A percentile compares a stretch with the other conserved stretches of the same genome.
Evolutionary conservation across 1,284 basidiomycete genomes (phyloP).

Genomic region (Irpex sp.): DNA sequence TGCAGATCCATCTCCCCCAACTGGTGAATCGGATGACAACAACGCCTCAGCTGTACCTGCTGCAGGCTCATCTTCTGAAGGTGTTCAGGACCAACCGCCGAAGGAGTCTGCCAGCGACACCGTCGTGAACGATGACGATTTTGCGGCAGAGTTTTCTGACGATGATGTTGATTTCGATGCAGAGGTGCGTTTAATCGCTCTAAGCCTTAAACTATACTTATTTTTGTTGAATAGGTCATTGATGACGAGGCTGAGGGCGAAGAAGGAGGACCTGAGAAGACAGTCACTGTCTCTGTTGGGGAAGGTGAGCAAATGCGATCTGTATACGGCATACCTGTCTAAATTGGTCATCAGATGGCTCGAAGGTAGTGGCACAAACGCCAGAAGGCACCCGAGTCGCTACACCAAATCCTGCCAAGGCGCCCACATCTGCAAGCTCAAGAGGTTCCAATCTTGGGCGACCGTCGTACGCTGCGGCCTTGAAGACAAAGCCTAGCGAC

Average conservation of each 20-base stretch:
- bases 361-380: conserved; percentile 90
- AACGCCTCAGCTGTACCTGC: conserved; percentile 19
- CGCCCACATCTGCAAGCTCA: conserved; percentile 32
- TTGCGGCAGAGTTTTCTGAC: conserved; percentile 67
- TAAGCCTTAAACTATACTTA: neutral
- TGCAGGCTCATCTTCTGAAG: conserved; percentile 6
- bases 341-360: conserved; percentile 55
- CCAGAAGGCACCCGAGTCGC: conserved; percentile 92
- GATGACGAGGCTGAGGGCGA: conserved; percentile 72
- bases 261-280: conserved; percentile 66
- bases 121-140: conserved; percentile 53
- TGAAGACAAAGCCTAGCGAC: conserved; percentile 88
- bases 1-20: conserved; percentile 19
- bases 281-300: conserved; percentile 77
- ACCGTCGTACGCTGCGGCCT: conserved; percentile 78
- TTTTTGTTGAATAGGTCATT: conserved; percentile 42
- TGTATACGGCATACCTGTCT: neutral
- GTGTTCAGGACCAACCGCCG: conserved; percentile 13
- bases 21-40: conserved; percentile 16
- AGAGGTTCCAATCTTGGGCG: conserved; percentile 35
- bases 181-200: conserved; percentile 33
- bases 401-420: conserved; percentile 65
- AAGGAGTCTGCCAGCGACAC: conserved; percentile 44
- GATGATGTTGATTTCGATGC: conserved; percentile 72
- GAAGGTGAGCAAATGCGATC: conserved; percentile 49